These are phyloP conservation scores for Rhizopogon vulgaris DNA, from an alignment of 768 basidiomycete species.

Conservation along the genomic window DNA sequence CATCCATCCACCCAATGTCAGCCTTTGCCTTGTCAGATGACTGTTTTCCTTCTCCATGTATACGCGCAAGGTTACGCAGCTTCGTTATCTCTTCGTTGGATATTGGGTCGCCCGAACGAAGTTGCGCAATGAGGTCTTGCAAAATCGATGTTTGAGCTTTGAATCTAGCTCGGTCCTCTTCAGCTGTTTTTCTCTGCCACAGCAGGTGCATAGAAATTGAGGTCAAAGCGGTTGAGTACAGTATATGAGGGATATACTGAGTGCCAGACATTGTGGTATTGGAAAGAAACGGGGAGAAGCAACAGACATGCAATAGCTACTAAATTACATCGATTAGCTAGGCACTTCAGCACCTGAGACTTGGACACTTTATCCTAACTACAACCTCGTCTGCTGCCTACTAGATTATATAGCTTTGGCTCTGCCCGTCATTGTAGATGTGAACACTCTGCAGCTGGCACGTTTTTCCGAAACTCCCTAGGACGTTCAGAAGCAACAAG, in stretches of 20 bases:
- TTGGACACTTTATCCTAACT: no score
- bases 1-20: constrained; percentile 43
- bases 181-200: constrained; percentile 40
- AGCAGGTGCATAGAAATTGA: constrained; percentile 67
- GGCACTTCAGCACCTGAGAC: no score
- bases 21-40: constrained; percentile 4
- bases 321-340: no score
- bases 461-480: no score
- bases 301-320: no score
- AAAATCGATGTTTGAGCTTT: constrained; percentile 59
- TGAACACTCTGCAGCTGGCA: no score
- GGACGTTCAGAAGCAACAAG: no score
- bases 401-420: no score
- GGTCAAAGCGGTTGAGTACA: constrained; percentile 60
- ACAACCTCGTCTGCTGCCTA: no score
- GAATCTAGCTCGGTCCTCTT: constrained; percentile 48
- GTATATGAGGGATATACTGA: constrained; percentile 54
- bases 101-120: constrained; percentile 41
- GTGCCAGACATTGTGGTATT: constrained; percentile 17
- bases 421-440: no score
- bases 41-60: constrained; percentile 18
- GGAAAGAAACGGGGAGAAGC: neutral
- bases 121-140: constrained; percentile 47
- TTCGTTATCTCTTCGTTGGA: constrained; percentile 46
- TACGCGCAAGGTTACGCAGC: constrained; percentile 47